Evolutionary conservation across 2,329 filamentous ascomycete genomes (phyloP).

Genomic region (Huntiella decipiens): DNA sequence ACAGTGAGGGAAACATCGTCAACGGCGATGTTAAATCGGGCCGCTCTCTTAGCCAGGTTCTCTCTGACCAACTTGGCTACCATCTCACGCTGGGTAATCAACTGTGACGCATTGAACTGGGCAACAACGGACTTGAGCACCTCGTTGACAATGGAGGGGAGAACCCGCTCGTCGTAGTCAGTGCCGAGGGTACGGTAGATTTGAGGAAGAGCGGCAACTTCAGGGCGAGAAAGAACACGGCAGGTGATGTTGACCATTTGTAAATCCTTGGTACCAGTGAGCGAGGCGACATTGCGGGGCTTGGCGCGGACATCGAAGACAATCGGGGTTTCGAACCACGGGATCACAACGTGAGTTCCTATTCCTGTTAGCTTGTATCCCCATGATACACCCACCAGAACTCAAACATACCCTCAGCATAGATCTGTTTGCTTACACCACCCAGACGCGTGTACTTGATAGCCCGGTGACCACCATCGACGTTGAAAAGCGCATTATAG

Average conservation of each 20-base stretch:
- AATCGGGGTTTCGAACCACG: constrained; percentile 94
- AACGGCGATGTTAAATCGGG: constrained; percentile 89
- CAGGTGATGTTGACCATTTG: constrained; percentile 99
- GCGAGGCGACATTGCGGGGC: constrained; percentile 86
- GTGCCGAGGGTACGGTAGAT: constrained; percentile 91
- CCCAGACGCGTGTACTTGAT: constrained; percentile 93
- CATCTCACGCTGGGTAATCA: constrained; percentile 98
- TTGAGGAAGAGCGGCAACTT: constrained; percentile 74
- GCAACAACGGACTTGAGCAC: constrained; percentile 96
- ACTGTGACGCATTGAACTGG: constrained; percentile 94
- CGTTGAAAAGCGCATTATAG: constrained; percentile 51
- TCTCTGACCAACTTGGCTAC: constrained; percentile 82
- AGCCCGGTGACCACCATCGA: constrained; percentile 94
- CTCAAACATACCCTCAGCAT: constrained; percentile 54
- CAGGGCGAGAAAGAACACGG: constrained; percentile 86
- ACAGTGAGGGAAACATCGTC: constrained; percentile 96
- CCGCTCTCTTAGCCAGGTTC: constrained; percentile 75
- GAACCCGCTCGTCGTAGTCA: constrained; percentile 91
- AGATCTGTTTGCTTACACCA: constrained; percentile 93
- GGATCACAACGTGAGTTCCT: constrained; percentile 86
- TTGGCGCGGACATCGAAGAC: constrained; percentile 96
- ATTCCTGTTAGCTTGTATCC: constrained; percentile 9
- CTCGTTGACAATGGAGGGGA: constrained; percentile 96
- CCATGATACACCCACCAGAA: not conserved
- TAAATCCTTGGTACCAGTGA: constrained; percentile 96